Base-by-base conservation (phyloP, 495 filamentous ascomycete species). In the Articulospora tetracladia region DNA sequence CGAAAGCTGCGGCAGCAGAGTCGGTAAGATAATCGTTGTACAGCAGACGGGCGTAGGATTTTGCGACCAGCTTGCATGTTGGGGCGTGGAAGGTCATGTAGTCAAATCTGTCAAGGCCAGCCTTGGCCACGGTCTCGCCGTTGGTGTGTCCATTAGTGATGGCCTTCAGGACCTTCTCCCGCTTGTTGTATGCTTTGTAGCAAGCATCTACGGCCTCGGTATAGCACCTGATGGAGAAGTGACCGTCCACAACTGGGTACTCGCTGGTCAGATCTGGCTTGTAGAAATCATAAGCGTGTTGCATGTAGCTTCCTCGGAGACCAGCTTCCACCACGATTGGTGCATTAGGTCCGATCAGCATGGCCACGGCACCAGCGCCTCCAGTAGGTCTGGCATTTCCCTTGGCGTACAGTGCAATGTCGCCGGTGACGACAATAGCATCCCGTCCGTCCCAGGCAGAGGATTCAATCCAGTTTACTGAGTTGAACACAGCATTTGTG, bases 281-380 rank as follows among this genome's bases (percentile, higher is more conserved):
- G 86, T 95, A 98, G 78, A 98, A 98, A 74, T 98, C 94, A 77
- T 98, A 98, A 66, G 89, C 90, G 75, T 98, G 94, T 68, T 85
- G 85, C 83, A 97, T 87, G 80, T 97, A 97, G 69, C 80, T 88
- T 72, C 90, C 94, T 72, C 95, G 87, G 59, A 96, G 86, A 71
- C 93, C 94, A 50, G 94, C 83, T 74, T 98, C 95, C 65, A 97
- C 82, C 54, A 88, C 91, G 65, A 98, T 77, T 44, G 93, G 93
- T 41, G 94, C 95, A 67, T 98, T 81, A 49, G 94, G 94, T 36
- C 95, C 95, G 68, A 98, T 83, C 60, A 98, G 81, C 83, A 98
- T 87, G 66, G 95, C 94, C 62, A 98, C 90, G 67, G 87, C 92
- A 58, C 94, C 94, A 68, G 90, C 94, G 77, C 94, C 94, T 70